Base-by-base conservation (phyloP, 176 grass and related monocot genomes). In the Chrysopogon serrulatus region DNA sequence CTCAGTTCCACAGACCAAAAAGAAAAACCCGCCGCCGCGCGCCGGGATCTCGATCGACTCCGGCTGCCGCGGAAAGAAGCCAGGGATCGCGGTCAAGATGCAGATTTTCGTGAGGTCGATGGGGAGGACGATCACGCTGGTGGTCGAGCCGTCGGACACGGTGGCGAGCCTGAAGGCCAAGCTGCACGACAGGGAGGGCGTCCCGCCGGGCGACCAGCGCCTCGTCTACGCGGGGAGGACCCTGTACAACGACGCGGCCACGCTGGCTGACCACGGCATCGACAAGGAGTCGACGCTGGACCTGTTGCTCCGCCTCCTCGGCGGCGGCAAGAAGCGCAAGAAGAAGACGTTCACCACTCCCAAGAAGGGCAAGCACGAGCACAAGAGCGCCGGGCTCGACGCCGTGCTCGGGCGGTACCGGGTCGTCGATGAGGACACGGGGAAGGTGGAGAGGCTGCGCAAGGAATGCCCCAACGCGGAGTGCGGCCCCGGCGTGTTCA, bases 131-230 rank as follows among this genome's bases (percentile, higher is more conserved):
- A 27, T 77, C 21, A 77, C 73, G 48, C 33, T 77, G 51, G 74
- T 40, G 51, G 74, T 77, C 1, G 51, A 59, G 78, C 1, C 78
- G 7, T 66, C 62, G 78, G 77, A 80, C 62, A 80, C 62, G 31
- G 31, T 80, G 30, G 62, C 42, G 7, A 86, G 84, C 76, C 86
- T 94, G 43, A 94, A 94, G 88, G 80, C 83, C 27, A 91, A 94
- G 89, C 67, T 94, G 65, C 88, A 91, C 80, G 92, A 91, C 86
- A 88, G 82, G 65, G 88, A 94, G 28, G 92, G 92, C 16, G 83
- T 97, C 79, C 90, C 92, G 1, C 88, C 94, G 42, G 90, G 92
- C 68, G 90, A 94, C 86, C 90, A 90, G 85, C 90, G 94, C 26
- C 90, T 92, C 82, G 87, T 92, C 43, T 92, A 88, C 57, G 90